Evolutionary conservation across 768 basidiomycete species (phyloP), one percentile per base, ranked within the genome.

Genomic region (Termitomyces sp.): DNA sequence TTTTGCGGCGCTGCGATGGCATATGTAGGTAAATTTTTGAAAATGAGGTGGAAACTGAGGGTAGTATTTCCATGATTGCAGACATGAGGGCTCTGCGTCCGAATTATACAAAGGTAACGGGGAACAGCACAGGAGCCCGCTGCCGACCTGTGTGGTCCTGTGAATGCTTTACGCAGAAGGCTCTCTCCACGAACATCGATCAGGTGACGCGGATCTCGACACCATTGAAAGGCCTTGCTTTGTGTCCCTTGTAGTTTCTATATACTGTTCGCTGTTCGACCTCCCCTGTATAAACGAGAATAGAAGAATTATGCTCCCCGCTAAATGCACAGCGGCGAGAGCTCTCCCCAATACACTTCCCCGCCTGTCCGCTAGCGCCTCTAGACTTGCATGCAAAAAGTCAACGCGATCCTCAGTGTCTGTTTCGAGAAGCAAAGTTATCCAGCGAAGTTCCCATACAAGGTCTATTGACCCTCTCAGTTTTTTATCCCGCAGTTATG

Each of bases 181-280:
- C n/a, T n/a, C n/a, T 36, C 2, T 14, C 16, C 12, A 13, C 33
- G 9, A 35, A 35, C 33, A 35, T 35, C 51, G 33, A 46, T 57
- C 56, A 57, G 42, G 50, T 57, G 56, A 52, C 20, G 22, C 56
- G 56, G 56, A 57, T 57, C 56, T 52, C 43, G 35, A 32, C 38
- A 4, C 0, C 6, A 33, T 46, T 32, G 20, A 32, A 32, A 24
- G 36, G 14, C 30, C 18, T 46, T 36, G 24, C 42, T 54, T 42
- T 24, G 16, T 13, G 22, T 56, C 36, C 46, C 24, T 55, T 36
- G 24, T 20, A 44, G 40, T 54, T 12, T 14, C 47, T 40, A 6
- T 16, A 6, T 13, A 22, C 22, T 16, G 12, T 24, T 38, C 40
- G n/a, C 22, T 16, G 12, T 24, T 38, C 40, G n/a, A 50, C 32